Conservation (phyloP, 805 yeast genomes). For the Metahyphopichia silvanorum region DNA sequence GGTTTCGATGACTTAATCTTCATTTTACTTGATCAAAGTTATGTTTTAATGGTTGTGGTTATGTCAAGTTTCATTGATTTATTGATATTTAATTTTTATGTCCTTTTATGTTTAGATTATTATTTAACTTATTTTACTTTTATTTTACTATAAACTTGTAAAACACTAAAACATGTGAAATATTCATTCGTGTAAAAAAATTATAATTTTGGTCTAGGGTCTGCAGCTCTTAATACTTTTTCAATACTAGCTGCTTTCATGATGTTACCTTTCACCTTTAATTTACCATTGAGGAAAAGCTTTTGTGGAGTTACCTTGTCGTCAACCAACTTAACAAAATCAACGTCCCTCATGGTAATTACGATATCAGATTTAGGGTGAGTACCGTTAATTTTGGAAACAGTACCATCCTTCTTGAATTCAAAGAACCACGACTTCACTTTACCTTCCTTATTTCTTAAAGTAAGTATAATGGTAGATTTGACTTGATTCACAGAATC, state of each 20-base stretch:
- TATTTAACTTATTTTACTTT: background rate
- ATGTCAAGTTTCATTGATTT: background rate
- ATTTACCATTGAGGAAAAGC: conserved; percentile 71
- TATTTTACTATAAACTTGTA: background rate
- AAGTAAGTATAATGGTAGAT: conserved; percentile 35
- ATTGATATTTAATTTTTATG: background rate
- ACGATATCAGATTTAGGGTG: conserved; percentile 54
- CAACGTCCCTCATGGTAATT: conserved; percentile 55
- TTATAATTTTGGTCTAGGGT: conserved; percentile 35
- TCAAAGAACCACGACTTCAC: conserved; percentile 60
- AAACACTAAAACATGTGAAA: background rate
- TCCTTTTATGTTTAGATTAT: background rate
- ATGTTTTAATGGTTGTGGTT: background rate
- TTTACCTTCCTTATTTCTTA: conserved; percentile 54
- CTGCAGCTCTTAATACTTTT: conserved; percentile 49
- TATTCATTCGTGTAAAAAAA: background rate
- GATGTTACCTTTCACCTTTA: conserved; percentile 79
- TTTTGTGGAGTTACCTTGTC: conserved; percentile 79
- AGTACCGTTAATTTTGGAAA: conserved; percentile 35
- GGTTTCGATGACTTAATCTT: conserved; percentile 8
- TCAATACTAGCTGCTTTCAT: conserved; percentile 79
- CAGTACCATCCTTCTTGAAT: conserved; percentile 51
- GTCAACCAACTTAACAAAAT: conserved; percentile 59
- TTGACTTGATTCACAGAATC: conserved; percentile 17
- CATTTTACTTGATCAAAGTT: background rate